Conservation (phyloP, 106 monocot genomes). For the Dioscorea dumetorum region DNA sequence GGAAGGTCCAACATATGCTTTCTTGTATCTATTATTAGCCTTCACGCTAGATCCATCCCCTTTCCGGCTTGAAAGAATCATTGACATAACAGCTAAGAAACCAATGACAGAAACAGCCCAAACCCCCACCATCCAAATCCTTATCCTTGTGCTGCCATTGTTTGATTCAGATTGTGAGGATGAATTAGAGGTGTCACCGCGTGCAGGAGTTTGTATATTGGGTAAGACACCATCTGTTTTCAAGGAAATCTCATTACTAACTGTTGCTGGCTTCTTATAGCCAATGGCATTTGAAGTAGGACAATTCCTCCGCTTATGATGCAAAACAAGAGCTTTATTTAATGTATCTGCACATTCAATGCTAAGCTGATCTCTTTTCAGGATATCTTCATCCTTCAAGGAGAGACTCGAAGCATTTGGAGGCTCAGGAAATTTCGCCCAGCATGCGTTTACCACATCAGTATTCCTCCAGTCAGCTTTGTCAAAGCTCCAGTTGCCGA, state of each 20-base stretch:
- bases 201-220: slow-evolving; percentile 1
- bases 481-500: slow-evolving; percentile 96
- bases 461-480: slow-evolving; percentile 84
- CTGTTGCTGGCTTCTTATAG: not conserved
- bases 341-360: slow-evolving; percentile 76
- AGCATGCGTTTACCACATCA: slow-evolving; percentile 82
- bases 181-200: slow-evolving; percentile 10
- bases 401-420: slow-evolving; percentile 59
- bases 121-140: slow-evolving; percentile 58
- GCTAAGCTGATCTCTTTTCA: slow-evolving; percentile 66
- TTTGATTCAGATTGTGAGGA: slow-evolving; percentile 5
- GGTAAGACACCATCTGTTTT: not conserved
- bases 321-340: slow-evolving; percentile 72
- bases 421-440: slow-evolving; percentile 95
- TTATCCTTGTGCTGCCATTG: slow-evolving; percentile 12
- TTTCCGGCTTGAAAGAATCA: slow-evolving; percentile 41
- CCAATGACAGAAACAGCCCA: slow-evolving; percentile 76
- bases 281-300: not conserved
- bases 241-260: not conserved
- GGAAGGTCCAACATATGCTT: slow-evolving; percentile 7
- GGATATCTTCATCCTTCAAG: slow-evolving; percentile 18
- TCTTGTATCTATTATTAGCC: slow-evolving; percentile 32
- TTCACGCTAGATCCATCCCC: slow-evolving; percentile 27
- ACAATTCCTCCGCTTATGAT: slow-evolving; percentile 66
- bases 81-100: slow-evolving; percentile 54